A percentile compares a stretch with the other conserved stretches of the same genome.
phyloP scores from a whole-genome alignment of 2,329 filamentous ascomycete species.

The Nemania sp. region DNA sequence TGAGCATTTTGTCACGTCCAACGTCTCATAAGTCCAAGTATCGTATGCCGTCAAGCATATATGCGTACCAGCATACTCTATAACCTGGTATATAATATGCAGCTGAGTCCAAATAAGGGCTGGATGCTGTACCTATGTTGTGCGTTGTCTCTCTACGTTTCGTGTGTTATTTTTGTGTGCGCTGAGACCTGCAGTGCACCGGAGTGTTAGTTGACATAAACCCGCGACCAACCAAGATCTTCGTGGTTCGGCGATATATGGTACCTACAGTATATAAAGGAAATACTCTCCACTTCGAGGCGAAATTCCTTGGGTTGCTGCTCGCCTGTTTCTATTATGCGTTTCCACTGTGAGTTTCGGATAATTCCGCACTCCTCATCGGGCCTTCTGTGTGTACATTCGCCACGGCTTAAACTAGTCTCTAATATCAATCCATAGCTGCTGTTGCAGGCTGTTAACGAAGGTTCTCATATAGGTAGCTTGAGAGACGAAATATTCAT shows the following conservation, averaged over 20 bases:
- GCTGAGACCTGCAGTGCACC: too few relatives aligned
- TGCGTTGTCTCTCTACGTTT: neutral
- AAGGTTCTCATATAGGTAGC: neutral
- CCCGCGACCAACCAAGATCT: neutral
- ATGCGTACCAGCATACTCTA: neutral
- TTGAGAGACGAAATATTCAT: neutral
- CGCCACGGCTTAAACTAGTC: neutral
- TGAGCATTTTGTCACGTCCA: constrained; percentile 4
- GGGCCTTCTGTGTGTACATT: neutral
- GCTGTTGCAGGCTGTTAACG: neutral
- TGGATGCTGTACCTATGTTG: neutral
- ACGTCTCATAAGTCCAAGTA: constrained; percentile 23
- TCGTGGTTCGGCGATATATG: neutral
- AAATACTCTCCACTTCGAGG: neutral
- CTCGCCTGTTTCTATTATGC: too few relatives aligned
- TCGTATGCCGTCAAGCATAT: neutral
- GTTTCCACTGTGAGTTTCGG: too few relatives aligned
- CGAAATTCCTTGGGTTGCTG: too few relatives aligned
- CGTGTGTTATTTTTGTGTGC: neutral
- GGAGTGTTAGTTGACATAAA: neutral
- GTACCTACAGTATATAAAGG: neutral
- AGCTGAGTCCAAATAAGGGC: neutral
- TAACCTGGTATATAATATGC: neutral
- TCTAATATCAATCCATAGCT: neutral
- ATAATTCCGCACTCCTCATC: too few relatives aligned